A percentile compares a stretch with the other conserved stretches of the same genome.
Evolutionary conservation across 768 basidiomycete species (phyloP).

Genomic region (Suillus variegatus): DNA sequence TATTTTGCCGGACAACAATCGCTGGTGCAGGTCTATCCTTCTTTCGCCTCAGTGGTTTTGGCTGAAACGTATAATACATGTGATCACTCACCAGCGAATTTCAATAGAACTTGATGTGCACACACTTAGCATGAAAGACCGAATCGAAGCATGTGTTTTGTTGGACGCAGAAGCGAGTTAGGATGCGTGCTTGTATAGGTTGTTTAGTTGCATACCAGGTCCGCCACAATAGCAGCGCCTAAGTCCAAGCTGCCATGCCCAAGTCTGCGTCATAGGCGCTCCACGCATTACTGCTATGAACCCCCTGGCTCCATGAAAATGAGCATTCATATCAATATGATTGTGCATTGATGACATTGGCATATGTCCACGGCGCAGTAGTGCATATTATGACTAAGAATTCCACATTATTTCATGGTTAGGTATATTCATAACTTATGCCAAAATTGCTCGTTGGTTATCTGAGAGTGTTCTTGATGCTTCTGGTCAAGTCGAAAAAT

Average conservation of each 20-base stretch:
- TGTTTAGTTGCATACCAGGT: not conserved
- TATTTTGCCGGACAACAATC: not conserved
- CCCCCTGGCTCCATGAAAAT: not conserved
- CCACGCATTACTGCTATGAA: not conserved
- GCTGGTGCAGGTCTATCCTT: not conserved
- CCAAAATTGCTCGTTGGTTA: no score
- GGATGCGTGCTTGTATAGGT: not conserved
- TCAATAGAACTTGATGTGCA: not conserved
- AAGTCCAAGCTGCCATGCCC: not conserved
- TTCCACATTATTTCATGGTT: not conserved
- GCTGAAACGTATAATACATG: not conserved
- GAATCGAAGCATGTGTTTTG: not conserved
- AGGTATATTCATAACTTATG: no score
- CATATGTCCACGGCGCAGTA: constrained; percentile 40
- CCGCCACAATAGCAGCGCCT: not conserved
- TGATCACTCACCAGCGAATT: not conserved
- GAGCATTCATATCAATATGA: not conserved
- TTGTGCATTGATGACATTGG: not conserved
- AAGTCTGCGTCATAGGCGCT: not conserved
- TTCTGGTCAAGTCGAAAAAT: no score
- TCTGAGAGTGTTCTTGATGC: no score
- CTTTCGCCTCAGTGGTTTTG: not conserved
- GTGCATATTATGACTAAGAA: constrained; percentile 11
- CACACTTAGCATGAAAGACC: not conserved
- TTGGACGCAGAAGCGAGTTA: not conserved